Evolutionary conservation across 768 basidiomycete species (phyloP).

Genomic region (Tulasnella sp.): DNA sequence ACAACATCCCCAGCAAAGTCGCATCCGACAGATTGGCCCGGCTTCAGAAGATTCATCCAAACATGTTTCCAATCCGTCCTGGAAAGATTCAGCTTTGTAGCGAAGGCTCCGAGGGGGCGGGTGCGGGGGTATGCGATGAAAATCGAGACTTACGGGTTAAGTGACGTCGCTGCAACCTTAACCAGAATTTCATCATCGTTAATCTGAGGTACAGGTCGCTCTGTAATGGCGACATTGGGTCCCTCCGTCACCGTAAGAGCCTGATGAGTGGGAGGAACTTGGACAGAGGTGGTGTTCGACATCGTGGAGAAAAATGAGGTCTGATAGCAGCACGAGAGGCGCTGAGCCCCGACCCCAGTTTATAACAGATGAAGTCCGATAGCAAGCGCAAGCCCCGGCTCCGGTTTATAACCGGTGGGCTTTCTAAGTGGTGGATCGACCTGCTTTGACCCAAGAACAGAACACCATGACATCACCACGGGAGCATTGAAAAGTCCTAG

Average conservation of each 20-base stretch:
- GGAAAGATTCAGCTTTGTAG: background rate
- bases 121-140: too few species aligned
- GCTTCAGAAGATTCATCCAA: constrained; percentile 33
- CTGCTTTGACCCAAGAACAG: background rate
- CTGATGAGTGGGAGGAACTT: constrained; percentile 13
- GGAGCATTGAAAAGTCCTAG: background rate
- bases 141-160: constrained; percentile 37
- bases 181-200: constrained; percentile 32
- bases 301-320: background rate
- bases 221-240: constrained; percentile 8
- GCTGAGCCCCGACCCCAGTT: too few species aligned
- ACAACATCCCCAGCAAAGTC: constrained; percentile 41
- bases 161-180: constrained; percentile 35
- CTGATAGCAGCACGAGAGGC: too few species aligned
- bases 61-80: constrained; percentile 25
- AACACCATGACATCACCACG: background rate
- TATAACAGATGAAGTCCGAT: too few species aligned
- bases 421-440: background rate
- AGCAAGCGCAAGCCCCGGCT: too few species aligned
- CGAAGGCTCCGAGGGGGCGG: background rate
- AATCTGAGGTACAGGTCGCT: constrained; percentile 20
- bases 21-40: constrained; percentile 37
- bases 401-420: background rate
- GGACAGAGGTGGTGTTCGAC: background rate
- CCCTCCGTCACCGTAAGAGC: background rate